Percentiles rank a stretch among this genome's conserved stretches.
These are phyloP conservation scores for Pythium biforme DNA, from an alignment of 352 stramenopile genomes.

Conservation along the genomic window DNA sequence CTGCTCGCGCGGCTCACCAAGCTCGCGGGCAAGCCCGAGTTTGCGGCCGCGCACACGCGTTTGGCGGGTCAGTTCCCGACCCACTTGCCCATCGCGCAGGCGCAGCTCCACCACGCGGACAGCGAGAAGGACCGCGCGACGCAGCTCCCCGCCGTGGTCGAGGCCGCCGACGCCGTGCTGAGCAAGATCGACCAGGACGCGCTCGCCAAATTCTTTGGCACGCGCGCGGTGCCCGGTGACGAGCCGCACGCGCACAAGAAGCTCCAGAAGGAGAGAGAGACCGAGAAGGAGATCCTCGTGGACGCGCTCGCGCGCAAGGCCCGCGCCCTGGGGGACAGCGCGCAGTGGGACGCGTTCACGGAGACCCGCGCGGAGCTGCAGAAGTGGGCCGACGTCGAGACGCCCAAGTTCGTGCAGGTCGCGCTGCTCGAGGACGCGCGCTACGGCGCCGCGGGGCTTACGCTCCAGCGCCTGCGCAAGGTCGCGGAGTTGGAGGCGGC, in stretches of 20 bases:
- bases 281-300: constrained; percentile 62
- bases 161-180: constrained; percentile 56
- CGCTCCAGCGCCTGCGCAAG: constrained; percentile 73
- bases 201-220: constrained; percentile 75
- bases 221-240: constrained; percentile 51
- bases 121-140: constrained; percentile 44
- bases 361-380: constrained; percentile 48
- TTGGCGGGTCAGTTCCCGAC: constrained; percentile 54
- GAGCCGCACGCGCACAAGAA: constrained; percentile 57
- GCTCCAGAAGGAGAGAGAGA: constrained; percentile 72
- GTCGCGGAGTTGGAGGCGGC: constrained; percentile 52
- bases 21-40: constrained; percentile 65
- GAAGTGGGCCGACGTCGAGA: constrained; percentile 77
- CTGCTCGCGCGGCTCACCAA: constrained; percentile 66
- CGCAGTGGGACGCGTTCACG: constrained; percentile 59
- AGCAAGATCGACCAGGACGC: constrained; percentile 59
- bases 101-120: constrained; percentile 75
- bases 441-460: constrained; percentile 40
- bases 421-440: constrained; percentile 61
- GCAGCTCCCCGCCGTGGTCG: constrained; percentile 51
- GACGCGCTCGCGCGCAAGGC: constrained; percentile 69
- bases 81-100: constrained; percentile 62
- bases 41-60: constrained; percentile 47
- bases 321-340: constrained; percentile 63
- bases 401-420: constrained; percentile 52